These are phyloP conservation scores for Chaetomidium leptoderma DNA, from an alignment of 495 filamentous ascomycete genomes.

Conservation along the genomic window DNA sequence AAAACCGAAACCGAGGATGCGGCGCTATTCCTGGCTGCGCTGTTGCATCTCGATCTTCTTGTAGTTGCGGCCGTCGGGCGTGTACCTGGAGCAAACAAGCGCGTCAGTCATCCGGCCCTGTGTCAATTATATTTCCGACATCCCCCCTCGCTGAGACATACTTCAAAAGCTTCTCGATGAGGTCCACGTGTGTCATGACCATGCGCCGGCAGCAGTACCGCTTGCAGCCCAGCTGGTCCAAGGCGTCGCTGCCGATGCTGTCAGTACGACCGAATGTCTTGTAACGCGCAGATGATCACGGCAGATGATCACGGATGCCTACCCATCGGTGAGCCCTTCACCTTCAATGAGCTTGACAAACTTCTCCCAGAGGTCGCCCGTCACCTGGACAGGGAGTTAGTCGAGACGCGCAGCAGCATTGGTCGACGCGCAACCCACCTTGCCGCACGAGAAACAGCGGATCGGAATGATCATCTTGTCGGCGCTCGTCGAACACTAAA, in stretches of 20 bases:
- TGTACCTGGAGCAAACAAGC: slow-evolving; percentile 40
- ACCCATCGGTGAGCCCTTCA: slow-evolving; percentile 73
- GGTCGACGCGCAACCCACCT: slow-evolving; percentile 51
- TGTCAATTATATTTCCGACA: not conserved
- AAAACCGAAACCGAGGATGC: not conserved
- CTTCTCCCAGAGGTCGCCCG: slow-evolving; percentile 94
- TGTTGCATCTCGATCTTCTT: slow-evolving; percentile 43
- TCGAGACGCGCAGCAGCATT: slow-evolving; percentile 8
- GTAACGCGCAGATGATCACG: not conserved
- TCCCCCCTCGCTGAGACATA: slow-evolving; percentile 41
- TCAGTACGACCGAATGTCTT: not conserved
- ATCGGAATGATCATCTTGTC: slow-evolving; percentile 93
- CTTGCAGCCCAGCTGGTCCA: slow-evolving; percentile 88
- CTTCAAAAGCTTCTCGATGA: slow-evolving; percentile 98
- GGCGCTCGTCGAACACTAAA: not conserved
- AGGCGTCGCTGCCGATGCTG: slow-evolving; percentile 57
- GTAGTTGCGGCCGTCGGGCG: slow-evolving; percentile 49
- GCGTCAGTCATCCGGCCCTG: slow-evolving; percentile 7
- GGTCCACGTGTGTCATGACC: slow-evolving; percentile 99
- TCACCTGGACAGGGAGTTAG: slow-evolving; percentile 58
- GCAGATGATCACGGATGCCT: slow-evolving; percentile 30
- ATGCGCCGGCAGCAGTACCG: slow-evolving; percentile 97
- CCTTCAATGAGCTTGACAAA: slow-evolving; percentile 83
- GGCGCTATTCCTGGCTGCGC: slow-evolving; percentile 2
- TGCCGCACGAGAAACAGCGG: slow-evolving; percentile 97